Percentiles rank a stretch among this genome's conserved stretches.
These are phyloP conservation scores for Aspergillus olivimuriae DNA, from an alignment of 495 filamentous ascomycete species.

Conservation along the genomic window DNA sequence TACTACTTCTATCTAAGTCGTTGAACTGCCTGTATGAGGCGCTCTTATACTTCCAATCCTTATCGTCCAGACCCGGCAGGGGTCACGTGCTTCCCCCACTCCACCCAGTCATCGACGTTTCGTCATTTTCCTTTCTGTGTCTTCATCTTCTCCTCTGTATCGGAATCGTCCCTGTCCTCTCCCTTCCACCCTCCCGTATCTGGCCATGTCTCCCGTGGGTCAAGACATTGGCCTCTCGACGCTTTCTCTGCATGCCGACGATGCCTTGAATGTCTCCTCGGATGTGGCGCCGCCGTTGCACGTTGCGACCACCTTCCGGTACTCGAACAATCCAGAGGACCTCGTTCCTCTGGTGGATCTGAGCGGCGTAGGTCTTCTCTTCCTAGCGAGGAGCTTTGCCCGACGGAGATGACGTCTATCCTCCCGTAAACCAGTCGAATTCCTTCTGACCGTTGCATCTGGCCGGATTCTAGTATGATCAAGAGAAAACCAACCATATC, in stretches of 20 bases:
- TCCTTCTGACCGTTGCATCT: too few relatives aligned
- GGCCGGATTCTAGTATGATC: slow-evolving; percentile 20
- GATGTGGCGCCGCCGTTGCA: slow-evolving; percentile 85
- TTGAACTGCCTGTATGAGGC: too few relatives aligned
- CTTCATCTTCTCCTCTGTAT: slow-evolving; percentile 1
- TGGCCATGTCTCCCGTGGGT: slow-evolving; percentile 26
- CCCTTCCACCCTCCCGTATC: slow-evolving; percentile 16
- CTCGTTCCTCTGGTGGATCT: slow-evolving; percentile 44
- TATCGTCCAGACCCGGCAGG: not conserved
- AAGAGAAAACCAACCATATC: slow-evolving; percentile 36
- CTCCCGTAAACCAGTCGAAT: too few relatives aligned
- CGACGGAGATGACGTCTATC: too few relatives aligned
- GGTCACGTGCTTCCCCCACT: slow-evolving; percentile 5
- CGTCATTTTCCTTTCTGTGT: not conserved
- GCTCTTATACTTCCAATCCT: too few relatives aligned
- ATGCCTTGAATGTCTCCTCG: slow-evolving; percentile 59
- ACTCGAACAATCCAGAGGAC: slow-evolving; percentile 58
- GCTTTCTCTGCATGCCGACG: slow-evolving; percentile 80
- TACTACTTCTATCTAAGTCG: too few relatives aligned
- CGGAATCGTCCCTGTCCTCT: too few relatives aligned
- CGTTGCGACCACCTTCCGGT: slow-evolving; percentile 83
- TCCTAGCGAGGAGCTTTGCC: too few relatives aligned
- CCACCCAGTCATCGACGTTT: not conserved
- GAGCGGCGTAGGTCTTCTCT: slow-evolving; percentile 19
- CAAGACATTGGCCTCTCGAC: slow-evolving; percentile 45